phyloP scores from a whole-genome alignment of 2,329 filamentous ascomycete genomes.

The Calonectria pseudoturangicola region DNA sequence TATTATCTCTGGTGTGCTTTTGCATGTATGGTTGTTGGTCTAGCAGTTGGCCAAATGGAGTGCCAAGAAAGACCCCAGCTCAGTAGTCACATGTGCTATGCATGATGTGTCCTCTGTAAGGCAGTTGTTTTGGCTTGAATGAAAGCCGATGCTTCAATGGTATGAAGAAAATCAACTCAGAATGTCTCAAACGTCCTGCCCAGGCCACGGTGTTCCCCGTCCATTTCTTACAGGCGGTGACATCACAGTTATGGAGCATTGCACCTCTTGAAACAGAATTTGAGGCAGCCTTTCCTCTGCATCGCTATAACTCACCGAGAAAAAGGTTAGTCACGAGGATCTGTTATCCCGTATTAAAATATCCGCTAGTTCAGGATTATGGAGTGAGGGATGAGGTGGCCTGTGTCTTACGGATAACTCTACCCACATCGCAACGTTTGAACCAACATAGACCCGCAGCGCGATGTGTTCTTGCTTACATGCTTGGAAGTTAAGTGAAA shows the following conservation, averaged over 20 bases:
- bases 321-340: too few species aligned
- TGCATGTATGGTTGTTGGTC: neutral
- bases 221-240: too few species aligned
- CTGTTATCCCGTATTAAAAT: too few species aligned
- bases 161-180: too few species aligned
- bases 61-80: neutral
- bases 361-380: too few species aligned
- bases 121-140: neutral
- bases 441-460: neutral
- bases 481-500: too few species aligned
- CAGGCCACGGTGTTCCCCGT: too few species aligned
- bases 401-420: constrained; percentile 10
- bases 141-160: too few species aligned
- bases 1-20: neutral
- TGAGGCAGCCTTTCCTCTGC: too few species aligned
- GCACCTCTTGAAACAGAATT: too few species aligned
- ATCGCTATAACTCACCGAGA: too few species aligned
- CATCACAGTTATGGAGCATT: too few species aligned
- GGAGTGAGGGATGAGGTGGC: neutral
- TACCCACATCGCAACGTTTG: neutral
- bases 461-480: neutral
- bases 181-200: neutral
- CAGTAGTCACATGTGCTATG: neutral
- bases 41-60: neutral
- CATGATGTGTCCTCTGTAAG: neutral